Evolutionary conservation across 768 basidiomycete genomes (phyloP).

Genomic region (Hemileccinum impolitum): DNA sequence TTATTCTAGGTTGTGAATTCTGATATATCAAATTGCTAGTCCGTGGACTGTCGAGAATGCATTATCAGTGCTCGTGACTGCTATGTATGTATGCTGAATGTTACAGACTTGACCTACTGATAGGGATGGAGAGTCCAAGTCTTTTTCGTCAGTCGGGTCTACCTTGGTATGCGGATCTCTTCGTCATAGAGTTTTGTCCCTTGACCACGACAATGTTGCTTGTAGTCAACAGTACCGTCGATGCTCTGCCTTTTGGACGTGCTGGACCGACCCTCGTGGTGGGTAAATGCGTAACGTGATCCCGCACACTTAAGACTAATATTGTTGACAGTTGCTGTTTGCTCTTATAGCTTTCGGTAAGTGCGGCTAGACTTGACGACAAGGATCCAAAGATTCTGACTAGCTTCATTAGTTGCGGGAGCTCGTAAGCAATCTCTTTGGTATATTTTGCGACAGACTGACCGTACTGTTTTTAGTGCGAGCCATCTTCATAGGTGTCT

Average conservation of each 20-base stretch:
- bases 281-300: background rate
- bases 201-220: background rate
- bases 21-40: slow-evolving; percentile 5
- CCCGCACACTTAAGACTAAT: background rate
- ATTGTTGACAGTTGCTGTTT: slow-evolving; percentile 4
- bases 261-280: slow-evolving; percentile 11
- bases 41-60: slow-evolving; percentile 17
- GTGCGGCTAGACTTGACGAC: background rate
- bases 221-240: slow-evolving; percentile 5
- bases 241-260: slow-evolving; percentile 9
- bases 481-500: slow-evolving; percentile 9
- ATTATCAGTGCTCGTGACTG: slow-evolving; percentile 14
- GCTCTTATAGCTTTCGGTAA: slow-evolving; percentile 12
- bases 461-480: slow-evolving; percentile 8
- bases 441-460: slow-evolving; percentile 2
- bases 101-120: background rate
- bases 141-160: slow-evolving; percentile 12
- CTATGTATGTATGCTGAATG: slow-evolving; percentile 7
- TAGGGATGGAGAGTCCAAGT: slow-evolving; percentile 9
- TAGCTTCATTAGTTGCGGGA: slow-evolving; percentile 1
- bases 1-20: slow-evolving; percentile 10
- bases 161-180: slow-evolving; percentile 4
- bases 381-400: background rate
- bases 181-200: background rate
- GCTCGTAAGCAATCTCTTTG: slow-evolving; percentile 1